A percentile compares a stretch with the other conserved stretches of the same genome.
These are phyloP conservation scores for Lasiosphaeriaceae sp. DNA, from an alignment of 495 filamentous ascomycete species.

Conservation along the genomic window DNA sequence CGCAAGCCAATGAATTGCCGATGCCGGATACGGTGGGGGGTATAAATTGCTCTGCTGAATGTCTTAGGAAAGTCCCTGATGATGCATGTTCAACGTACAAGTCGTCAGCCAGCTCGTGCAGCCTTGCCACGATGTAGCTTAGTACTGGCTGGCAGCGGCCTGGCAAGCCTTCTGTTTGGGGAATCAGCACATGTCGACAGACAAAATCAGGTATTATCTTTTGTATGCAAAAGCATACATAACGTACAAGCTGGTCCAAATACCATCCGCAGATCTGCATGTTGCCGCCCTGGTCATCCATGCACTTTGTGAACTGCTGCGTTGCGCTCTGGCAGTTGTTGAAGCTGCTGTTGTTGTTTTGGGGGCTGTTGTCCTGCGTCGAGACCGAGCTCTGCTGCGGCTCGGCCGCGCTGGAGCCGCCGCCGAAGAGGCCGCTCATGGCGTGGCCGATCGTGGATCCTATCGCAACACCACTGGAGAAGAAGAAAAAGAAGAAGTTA, in stretches of 20 bases:
- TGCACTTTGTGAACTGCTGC: conserved; percentile 84
- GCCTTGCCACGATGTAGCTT: conserved; percentile 23
- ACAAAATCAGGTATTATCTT: neutral
- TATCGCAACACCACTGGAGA: conserved; percentile 81
- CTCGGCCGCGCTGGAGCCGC: conserved; percentile 61
- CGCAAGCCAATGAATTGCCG: neutral
- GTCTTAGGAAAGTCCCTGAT: neutral
- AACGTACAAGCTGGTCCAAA: conserved; percentile 75
- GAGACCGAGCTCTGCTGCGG: conserved; percentile 39
- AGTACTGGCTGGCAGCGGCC: conserved; percentile 82
- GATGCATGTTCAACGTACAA: neutral
- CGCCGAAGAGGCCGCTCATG: conserved; percentile 76
- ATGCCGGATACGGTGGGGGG: neutral
- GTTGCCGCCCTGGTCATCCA: conserved; percentile 90
- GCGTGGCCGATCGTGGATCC: conserved; percentile 94
- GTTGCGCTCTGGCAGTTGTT: conserved; percentile 76
- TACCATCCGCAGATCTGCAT: conserved; percentile 98
- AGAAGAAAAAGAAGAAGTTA: neutral
- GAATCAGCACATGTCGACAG: neutral
- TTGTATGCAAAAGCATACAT: neutral
- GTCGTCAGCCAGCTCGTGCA: neutral
- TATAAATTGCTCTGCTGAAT: neutral
- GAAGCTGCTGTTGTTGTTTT: conserved; percentile 52
- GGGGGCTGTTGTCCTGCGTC: conserved; percentile 31
- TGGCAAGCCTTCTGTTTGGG: conserved; percentile 79